Base-by-base conservation (phyloP, 2,329 filamentous ascomycete genomes). In the Tolypocladium inflatum region DNA sequence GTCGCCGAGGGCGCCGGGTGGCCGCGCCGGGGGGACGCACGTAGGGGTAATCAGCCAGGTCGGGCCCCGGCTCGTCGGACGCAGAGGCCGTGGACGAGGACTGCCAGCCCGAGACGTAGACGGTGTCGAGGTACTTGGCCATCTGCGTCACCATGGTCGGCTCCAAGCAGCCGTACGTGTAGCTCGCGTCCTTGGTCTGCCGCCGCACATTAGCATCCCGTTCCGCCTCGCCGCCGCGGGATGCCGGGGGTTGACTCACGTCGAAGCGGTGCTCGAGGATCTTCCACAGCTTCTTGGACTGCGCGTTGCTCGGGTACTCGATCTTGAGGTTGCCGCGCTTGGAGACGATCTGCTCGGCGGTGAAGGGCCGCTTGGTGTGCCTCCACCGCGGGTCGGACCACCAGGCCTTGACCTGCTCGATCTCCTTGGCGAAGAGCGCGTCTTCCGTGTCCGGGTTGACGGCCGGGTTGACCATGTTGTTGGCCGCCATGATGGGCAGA, bases 71-170 rank as follows among this genome's bases (percentile, higher is more conserved):
- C 79, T 99, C 94, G 68, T 99, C 91, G 8, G 92, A 93, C 2
- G 91, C 84, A 3, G 93, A 97, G 55, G 94, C 94, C 9, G 94
- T 99, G 30, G 92, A 97, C 2, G 93, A 97, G 63, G 90, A 96
- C 77, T 99, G 94, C 94, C 94, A 99, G 63, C 94, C 94, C 57
- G 94, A 97, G 62, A 99, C 94, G 74, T 99, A 99, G 72, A 99
- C 90, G 39, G 94, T 99, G 71, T 99, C 94, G 62, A 99, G 82
- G 74, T 95, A 97, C 77, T 97, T 96, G 67, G 93, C 93, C 94
- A 99, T 99, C 75, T 99, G 94, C 35, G 94, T 97, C 72, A 99
- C 84, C 90, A 97, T 97, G 58, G 96, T 96, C 13, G 94, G 94
- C 71, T 99, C 94, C 63, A 99, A 81, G 77, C 94, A 97, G 69